Evolutionary conservation across 2,329 filamentous ascomycete species (phyloP).

Genomic region (Fusarium xyrophilum): DNA sequence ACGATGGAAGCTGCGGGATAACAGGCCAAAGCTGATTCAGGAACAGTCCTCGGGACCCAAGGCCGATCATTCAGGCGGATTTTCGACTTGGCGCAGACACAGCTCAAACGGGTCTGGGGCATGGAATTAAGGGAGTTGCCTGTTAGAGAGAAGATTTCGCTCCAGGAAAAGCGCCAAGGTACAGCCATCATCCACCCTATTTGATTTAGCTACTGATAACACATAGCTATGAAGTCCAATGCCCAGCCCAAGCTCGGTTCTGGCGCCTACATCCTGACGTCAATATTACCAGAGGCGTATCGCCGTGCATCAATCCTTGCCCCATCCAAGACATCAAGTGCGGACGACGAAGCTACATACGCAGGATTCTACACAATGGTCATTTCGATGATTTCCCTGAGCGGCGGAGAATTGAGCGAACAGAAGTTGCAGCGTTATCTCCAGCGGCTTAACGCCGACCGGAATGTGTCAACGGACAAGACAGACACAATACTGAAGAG

Average conservation of each 20-base stretch:
- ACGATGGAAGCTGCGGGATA: neutral
- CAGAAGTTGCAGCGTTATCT: constrained; percentile 80
- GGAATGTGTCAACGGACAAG: constrained; percentile 75
- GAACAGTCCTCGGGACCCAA: constrained; percentile 72
- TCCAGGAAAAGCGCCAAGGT: constrained; percentile 80
- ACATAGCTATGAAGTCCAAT: constrained; percentile 52
- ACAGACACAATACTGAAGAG: constrained; percentile 77
- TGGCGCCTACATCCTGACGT: constrained; percentile 79
- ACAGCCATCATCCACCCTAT: constrained; percentile 26
- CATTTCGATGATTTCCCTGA: constrained; percentile 77
- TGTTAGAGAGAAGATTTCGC: constrained; percentile 77
- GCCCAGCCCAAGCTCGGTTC: constrained; percentile 63
- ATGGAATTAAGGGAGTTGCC: constrained; percentile 92
- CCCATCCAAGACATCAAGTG: constrained; percentile 70
- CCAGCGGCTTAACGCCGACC: constrained; percentile 74
- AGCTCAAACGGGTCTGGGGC: constrained; percentile 78
- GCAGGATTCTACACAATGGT: constrained; percentile 81
- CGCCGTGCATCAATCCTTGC: constrained; percentile 70
- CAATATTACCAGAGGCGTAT: constrained; percentile 72
- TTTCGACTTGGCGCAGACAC: constrained; percentile 77
- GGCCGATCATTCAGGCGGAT: constrained; percentile 76
- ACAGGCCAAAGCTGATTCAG: constrained; percentile 7
- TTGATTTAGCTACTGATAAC: constrained; percentile 2
- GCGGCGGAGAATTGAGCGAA: constrained; percentile 76
- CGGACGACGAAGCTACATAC: constrained; percentile 78